Conservation (phyloP, 2,329 filamentous ascomycete genomes). For the Penicillium sp. region DNA sequence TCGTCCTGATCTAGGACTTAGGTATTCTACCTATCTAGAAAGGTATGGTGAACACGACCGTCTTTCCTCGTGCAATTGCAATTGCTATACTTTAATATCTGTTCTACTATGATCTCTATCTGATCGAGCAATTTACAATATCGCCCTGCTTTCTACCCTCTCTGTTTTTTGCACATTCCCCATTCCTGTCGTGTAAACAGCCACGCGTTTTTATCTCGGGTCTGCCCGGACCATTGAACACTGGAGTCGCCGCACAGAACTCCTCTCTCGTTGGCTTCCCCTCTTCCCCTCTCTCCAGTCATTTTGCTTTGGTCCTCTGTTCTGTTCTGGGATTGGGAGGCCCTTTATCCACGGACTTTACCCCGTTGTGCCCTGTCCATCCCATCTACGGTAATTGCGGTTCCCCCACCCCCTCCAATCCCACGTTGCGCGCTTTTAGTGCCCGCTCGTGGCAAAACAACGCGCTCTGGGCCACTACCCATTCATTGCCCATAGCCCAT, state of each 20-base stretch:
- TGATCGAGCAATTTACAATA: no score
- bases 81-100: neutral
- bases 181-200: slow-evolving; percentile 10
- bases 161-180: neutral
- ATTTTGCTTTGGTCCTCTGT: neutral
- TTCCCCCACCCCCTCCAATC: slow-evolving; percentile 13
- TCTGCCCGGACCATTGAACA: slow-evolving; percentile 5
- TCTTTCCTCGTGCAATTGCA: neutral
- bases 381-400: slow-evolving; percentile 2
- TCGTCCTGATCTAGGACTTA: neutral
- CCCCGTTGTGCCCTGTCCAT: neutral
- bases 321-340: neutral
- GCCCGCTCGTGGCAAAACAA: slow-evolving; percentile 21
- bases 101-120: neutral
- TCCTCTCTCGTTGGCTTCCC: slow-evolving; percentile 1
- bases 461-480: slow-evolving; percentile 6
- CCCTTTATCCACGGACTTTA: neutral
- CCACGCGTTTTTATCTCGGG: slow-evolving; percentile 6
- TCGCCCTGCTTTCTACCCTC: neutral
- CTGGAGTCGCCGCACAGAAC: slow-evolving; percentile 2
- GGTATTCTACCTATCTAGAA: neutral
- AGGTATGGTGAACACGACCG: neutral
- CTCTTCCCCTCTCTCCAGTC: slow-evolving; percentile 3
- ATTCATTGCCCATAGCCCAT: neutral
- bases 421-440: slow-evolving; percentile 19